Base-by-base conservation (phyloP, 768 basidiomycete species). In the Dentipellis sp. region DNA sequence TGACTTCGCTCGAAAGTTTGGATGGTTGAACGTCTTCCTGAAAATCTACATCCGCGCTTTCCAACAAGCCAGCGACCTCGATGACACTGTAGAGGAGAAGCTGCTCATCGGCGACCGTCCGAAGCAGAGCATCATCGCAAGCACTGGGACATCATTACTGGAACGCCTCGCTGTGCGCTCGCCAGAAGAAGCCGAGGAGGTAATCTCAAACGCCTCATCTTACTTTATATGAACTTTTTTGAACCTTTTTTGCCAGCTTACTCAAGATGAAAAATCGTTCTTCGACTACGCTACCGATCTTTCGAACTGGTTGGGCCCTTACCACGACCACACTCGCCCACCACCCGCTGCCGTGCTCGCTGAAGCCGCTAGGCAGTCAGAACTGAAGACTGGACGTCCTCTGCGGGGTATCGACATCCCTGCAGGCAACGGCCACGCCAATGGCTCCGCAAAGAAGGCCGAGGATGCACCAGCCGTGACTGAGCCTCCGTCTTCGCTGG, bases 101-200 rank as follows among this genome's bases (percentile, higher is more conserved):
- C 74, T 91, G 10, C 74, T 91, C 42, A 83, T 89, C 56, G 87
- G 89, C 22, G 89, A 91, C 69, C 78, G 87, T 22, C 87, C 87
- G 2, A 89, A 86, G 65, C 81, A 80, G 61, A 80, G 74, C 46
- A 67, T 72, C 17, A 74, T 78, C 47, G 72, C 77, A 0, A 75
- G 80, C 46, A 74, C 72, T 17, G 60, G 42, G n/a, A 17, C 79
- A 21, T 75, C 83, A 10, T 64, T 89, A 40, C 74, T 69, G 40
- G 80, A 88, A 53, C 83, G 89, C 50, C 72, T 91, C 2, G 65
- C 74, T 9, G 64, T 74, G 54, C 71, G 73, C 54, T 74, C 69
- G 45, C 71, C 77, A 35, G 77, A 81, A 56, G 82, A 84, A 61
- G 65, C 77, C 4, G 68, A 73, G 46, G 82, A 87, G 73, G 83